Conservation (phyloP, 768 basidiomycete species). For the Rhodotorula paludigena region DNA sequence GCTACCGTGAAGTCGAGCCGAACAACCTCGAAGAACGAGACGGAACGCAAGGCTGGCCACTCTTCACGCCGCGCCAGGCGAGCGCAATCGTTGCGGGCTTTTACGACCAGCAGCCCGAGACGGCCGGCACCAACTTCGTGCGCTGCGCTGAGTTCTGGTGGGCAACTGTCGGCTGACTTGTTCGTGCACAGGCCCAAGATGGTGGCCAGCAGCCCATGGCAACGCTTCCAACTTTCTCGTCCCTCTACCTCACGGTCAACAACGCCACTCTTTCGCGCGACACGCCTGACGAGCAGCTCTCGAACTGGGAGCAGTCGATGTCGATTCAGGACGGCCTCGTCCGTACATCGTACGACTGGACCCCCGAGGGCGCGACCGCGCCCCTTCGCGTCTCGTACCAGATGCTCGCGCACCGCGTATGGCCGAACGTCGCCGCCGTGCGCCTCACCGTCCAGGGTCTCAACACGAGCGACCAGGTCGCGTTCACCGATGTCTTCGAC, state of each 20-base stretch:
- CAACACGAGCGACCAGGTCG: not conserved
- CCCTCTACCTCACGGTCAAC: conserved; percentile 34
- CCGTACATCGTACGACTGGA: conserved; percentile 19
- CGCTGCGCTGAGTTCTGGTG: not conserved
- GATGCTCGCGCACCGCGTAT: conserved; percentile 25
- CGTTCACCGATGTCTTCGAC: conserved; percentile 36
- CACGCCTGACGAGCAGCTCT: conserved; percentile 15
- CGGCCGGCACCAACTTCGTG: conserved; percentile 33
- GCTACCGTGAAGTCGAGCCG: conserved; percentile 20
- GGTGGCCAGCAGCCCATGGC: conserved; percentile 35
- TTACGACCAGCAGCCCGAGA: conserved; percentile 27
- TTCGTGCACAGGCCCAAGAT: conserved; percentile 3
- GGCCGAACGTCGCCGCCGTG: conserved; percentile 25
- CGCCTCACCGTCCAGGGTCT: conserved; percentile 22
- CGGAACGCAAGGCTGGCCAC: conserved; percentile 35
- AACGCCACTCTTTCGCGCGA: conserved; percentile 14
- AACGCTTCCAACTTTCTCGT: conserved; percentile 30
- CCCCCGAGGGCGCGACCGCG: not conserved
- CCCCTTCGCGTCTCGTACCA: conserved; percentile 14
- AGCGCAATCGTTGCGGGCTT: conserved; percentile 36
- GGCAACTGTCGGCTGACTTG: not conserved
- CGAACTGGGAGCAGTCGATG: conserved; percentile 31
- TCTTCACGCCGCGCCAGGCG: conserved; percentile 31
- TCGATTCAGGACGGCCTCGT: conserved; percentile 36
- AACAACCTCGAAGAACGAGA: not conserved